phyloP scores from a whole-genome alignment of 2,329 filamentous ascomycete genomes.

The Arthrobotrys pseudoclavata region DNA sequence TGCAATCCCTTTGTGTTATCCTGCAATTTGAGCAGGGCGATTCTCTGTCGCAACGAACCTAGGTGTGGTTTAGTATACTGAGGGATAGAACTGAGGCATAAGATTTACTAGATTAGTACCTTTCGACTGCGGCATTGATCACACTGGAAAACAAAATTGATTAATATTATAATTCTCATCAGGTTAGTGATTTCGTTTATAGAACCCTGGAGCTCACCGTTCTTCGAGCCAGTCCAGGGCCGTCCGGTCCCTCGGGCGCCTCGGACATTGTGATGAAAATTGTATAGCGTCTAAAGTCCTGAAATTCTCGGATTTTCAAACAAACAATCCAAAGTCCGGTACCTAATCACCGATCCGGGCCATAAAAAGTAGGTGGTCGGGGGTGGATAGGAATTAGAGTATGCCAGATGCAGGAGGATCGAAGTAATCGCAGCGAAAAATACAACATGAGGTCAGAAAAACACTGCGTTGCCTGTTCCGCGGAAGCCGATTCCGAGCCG shows the following conservation, averaged over 20 bases:
- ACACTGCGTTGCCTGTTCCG: conserved; percentile 14
- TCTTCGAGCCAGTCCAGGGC: conserved; percentile 3
- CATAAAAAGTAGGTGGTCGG: not conserved
- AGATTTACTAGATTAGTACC: conserved; percentile 63
- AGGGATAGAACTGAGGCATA: not conserved
- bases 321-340: not conserved
- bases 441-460: not conserved
- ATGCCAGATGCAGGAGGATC: not conserved
- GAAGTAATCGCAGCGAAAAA: conserved; percentile 1
- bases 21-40: conserved; percentile 73
- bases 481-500: conserved; percentile 37
- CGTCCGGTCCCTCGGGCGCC: conserved; percentile 16
- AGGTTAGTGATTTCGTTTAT: not conserved
- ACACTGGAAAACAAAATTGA: conserved; percentile 63
- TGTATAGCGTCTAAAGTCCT: not conserved
- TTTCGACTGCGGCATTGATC: conserved; percentile 67
- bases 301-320: not conserved
- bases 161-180: not conserved
- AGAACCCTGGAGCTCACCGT: conserved; percentile 5
- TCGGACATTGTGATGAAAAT: conserved; percentile 18
- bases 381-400: not conserved
- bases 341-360: conserved; percentile 11
- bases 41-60: conserved; percentile 74
- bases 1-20: conserved; percentile 71
- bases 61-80: conserved; percentile 24